Evolutionary conservation across 768 basidiomycete genomes (phyloP).

Genomic region (Lenzites betulinus): DNA sequence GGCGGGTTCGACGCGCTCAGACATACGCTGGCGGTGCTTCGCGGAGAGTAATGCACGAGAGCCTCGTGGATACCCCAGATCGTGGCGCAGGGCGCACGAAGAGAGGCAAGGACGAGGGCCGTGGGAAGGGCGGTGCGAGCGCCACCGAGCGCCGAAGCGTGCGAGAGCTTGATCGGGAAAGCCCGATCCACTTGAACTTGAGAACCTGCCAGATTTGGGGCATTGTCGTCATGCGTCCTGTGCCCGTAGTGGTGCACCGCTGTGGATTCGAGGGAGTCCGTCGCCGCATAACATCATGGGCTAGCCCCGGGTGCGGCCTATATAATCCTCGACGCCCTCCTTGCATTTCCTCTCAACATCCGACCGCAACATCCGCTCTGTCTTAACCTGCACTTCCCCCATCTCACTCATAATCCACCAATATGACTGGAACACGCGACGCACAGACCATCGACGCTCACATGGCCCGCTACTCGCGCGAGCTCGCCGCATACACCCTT

Average conservation of each 20-base stretch:
- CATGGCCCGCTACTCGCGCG: slow-evolving; percentile 39
- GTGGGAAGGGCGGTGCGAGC: not conserved
- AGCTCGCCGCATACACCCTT: slow-evolving; percentile 43
- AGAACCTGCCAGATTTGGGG: slow-evolving; percentile 21
- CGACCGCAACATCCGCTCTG: slow-evolving; percentile 1
- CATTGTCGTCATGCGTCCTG: slow-evolving; percentile 22
- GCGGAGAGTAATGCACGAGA: not conserved
- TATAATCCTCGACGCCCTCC: not conserved
- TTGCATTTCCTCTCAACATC: not conserved
- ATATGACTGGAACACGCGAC: slow-evolving; percentile 20
- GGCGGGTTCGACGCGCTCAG: too few relatives aligned
- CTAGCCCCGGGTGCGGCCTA: slow-evolving; percentile 3
- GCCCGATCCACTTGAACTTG: slow-evolving; percentile 22
- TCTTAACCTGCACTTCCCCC: not conserved
- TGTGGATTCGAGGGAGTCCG: slow-evolving; percentile 21
- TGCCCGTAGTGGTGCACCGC: slow-evolving; percentile 16
- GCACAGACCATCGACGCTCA: slow-evolving; percentile 29
- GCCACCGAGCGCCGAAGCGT: slow-evolving; percentile 7
- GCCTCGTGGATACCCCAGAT: not conserved
- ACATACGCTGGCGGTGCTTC: not conserved
- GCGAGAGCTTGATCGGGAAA: slow-evolving; percentile 6
- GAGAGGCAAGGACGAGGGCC: not conserved
- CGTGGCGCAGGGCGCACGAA: not conserved
- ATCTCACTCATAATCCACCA: not conserved
- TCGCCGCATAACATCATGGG: slow-evolving; percentile 23